Conservation (phyloP, 768 basidiomycete genomes). For the Amylocystis lapponica region DNA sequence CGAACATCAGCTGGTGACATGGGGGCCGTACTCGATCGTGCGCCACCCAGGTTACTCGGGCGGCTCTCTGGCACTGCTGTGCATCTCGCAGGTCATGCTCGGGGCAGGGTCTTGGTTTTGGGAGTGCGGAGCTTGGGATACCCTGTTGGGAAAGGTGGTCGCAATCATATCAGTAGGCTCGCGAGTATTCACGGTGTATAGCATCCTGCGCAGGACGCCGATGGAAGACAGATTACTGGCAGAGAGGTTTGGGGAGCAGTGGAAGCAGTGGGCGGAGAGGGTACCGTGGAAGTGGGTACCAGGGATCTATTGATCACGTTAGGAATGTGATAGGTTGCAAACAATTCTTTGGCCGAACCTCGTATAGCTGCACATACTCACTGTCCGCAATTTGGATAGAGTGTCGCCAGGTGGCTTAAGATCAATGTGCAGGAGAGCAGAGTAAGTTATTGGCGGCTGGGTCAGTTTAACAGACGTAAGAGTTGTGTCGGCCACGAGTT, state of each 20-base stretch:
- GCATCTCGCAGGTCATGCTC: background rate
- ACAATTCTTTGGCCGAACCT: too few relatives aligned
- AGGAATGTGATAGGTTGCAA: too few relatives aligned
- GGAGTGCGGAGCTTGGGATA: slow-evolving; percentile 7
- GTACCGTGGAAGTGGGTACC: background rate
- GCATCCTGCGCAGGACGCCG: background rate
- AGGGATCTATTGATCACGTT: background rate
- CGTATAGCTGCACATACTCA: too few relatives aligned
- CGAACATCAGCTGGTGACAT: slow-evolving; percentile 7
- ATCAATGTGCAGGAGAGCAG: too few relatives aligned
- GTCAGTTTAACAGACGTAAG: too few relatives aligned
- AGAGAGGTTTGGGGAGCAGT: background rate
- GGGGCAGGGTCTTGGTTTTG: slow-evolving; percentile 10
- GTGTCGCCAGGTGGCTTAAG: too few relatives aligned
- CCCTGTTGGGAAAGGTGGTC: slow-evolving; percentile 4
- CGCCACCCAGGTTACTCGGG: slow-evolving; percentile 14
- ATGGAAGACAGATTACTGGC: background rate
- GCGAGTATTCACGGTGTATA: background rate
- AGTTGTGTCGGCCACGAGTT: too few relatives aligned
- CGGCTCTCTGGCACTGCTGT: slow-evolving; percentile 4
- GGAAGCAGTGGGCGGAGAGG: background rate
- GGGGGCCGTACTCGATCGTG: slow-evolving; percentile 10
- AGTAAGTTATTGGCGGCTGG: too few relatives aligned
- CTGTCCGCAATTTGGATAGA: too few relatives aligned
- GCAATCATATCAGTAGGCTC: background rate